Base-by-base conservation (phyloP, 768 basidiomycete species). In the Cantharellus cinnabarinus region DNA sequence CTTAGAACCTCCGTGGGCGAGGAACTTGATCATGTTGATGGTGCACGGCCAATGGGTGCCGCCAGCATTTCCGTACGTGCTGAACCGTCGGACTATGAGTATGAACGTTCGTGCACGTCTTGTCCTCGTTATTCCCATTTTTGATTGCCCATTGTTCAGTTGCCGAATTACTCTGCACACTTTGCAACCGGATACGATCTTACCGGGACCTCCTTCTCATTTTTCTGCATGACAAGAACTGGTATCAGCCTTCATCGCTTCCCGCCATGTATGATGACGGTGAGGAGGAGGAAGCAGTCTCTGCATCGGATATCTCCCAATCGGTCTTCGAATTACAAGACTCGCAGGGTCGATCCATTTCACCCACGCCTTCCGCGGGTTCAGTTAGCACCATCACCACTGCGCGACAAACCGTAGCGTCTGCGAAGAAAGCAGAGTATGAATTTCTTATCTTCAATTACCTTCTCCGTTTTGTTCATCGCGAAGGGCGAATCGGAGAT, bases 371-470 rank as follows among this genome's bases (percentile, higher is more conserved):
- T 3, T 83, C 83, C 52, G 44, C 44, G 10, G 20, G 20, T 29
- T 48, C 44, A 0, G 77, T 79, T 59, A 70, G 69, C 3, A 83
- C 80, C 2, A 70, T 78, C 41, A 79, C 72, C 40, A 79, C 78
- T 5, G 75, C 75, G 3, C 20, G 20, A 29, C 20, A 29, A 29
- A 59, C 56, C 5, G 48, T 64, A 7, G 70, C 76, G 0, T 58
- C 65, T 2, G 62, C 67, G 0, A 81, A 79, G 66, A 86, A 85
- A 68, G 74, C 87, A 20, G 89, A 94, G 71, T 94, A 94, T 66
- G 93, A 98, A 67, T 97, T 95, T 66, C 79, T 94, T 38, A 75
- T 97, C 7, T 95, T 97, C 75, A 89, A 93, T 66, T 94, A 94
- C 66, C 81, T 98, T 41, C 79, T 98, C 5, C 87, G 90, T 0